These are phyloP conservation scores for Chiua virens DNA, from an alignment of 768 basidiomycete species.

Conservation along the genomic window DNA sequence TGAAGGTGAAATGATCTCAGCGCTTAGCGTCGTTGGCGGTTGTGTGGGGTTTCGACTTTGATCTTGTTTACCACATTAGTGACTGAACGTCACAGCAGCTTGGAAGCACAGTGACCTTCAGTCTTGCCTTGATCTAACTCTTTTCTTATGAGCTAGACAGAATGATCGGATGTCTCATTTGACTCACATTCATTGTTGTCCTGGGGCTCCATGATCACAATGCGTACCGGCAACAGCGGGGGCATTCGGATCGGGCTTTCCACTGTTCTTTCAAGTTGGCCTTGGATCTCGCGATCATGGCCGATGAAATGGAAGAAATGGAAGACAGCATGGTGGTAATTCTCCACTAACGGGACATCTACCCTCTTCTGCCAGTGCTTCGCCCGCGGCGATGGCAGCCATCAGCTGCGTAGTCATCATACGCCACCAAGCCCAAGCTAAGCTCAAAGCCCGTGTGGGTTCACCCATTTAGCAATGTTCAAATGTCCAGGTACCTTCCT, in stretches of 20 bases:
- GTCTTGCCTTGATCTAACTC: background rate
- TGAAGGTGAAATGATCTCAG: background rate
- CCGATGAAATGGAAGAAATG: slow-evolving; percentile 2
- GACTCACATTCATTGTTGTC: background rate
- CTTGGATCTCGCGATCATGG: slow-evolving; percentile 2
- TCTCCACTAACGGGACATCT: background rate
- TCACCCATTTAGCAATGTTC: background rate
- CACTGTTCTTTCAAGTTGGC: slow-evolving; percentile 13
- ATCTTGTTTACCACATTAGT: slow-evolving; percentile 20
- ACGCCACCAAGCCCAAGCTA: background rate
- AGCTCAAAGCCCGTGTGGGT: background rate
- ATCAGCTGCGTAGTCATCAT: background rate
- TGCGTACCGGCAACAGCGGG: slow-evolving; percentile 2
- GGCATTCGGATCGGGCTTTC: background rate
- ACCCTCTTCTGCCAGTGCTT: slow-evolving; percentile 6
- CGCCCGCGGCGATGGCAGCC: slow-evolving; percentile 18
- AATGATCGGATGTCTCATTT: too few species aligned
- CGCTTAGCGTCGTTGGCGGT: slow-evolving; percentile 5
- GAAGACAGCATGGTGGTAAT: slow-evolving; percentile 11
- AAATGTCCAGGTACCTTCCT: slow-evolving; percentile 2
- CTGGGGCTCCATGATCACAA: background rate
- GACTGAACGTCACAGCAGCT: background rate
- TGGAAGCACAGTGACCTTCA: too few species aligned
- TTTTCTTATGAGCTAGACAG: background rate
- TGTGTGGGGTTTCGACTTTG: slow-evolving; percentile 11